These are phyloP conservation scores for Colletotrichum acutatum DNA, from an alignment of 2,329 filamentous ascomycete genomes.

Conservation along the genomic window DNA sequence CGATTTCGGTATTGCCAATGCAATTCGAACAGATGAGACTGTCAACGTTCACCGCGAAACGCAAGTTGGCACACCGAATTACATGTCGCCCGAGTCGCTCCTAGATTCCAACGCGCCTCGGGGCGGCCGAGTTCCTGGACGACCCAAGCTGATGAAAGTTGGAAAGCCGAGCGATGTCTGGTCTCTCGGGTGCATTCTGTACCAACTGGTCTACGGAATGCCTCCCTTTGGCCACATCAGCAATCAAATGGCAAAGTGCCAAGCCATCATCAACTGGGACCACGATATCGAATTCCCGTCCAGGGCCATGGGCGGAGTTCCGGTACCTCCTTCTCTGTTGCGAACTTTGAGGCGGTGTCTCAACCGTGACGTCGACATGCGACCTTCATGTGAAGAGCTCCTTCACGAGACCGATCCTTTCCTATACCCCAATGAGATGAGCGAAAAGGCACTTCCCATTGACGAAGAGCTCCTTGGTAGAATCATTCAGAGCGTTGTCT, in stretches of 20 bases:
- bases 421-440: slow-evolving; percentile 69
- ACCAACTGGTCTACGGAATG: slow-evolving; percentile 98
- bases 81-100: slow-evolving; percentile 96
- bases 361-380: slow-evolving; percentile 68
- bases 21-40: slow-evolving; percentile 94
- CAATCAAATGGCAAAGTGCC: slow-evolving; percentile 87
- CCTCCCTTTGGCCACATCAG: slow-evolving; percentile 93
- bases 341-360: slow-evolving; percentile 73
- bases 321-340: slow-evolving; percentile 68
- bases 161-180: slow-evolving; percentile 97
- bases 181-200: slow-evolving; percentile 95
- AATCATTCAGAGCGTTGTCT: slow-evolving; percentile 72
- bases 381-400: slow-evolving; percentile 73
- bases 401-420: slow-evolving; percentile 70
- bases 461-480: slow-evolving; percentile 71
- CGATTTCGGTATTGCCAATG: slow-evolving; percentile 98
- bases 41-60: slow-evolving; percentile 97
- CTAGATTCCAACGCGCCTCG: slow-evolving; percentile 82
- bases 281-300: slow-evolving; percentile 79
- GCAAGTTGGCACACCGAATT: slow-evolving; percentile 96
- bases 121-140: slow-evolving; percentile 53
- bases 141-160: slow-evolving; percentile 87
- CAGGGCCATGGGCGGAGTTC: slow-evolving; percentile 72
- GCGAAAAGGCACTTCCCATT: slow-evolving; percentile 66
- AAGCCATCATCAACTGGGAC: slow-evolving; percentile 84